Evolutionary conservation across 1,284 basidiomycete genomes (phyloP).

Genomic region (Microbotryum saponariae): DNA sequence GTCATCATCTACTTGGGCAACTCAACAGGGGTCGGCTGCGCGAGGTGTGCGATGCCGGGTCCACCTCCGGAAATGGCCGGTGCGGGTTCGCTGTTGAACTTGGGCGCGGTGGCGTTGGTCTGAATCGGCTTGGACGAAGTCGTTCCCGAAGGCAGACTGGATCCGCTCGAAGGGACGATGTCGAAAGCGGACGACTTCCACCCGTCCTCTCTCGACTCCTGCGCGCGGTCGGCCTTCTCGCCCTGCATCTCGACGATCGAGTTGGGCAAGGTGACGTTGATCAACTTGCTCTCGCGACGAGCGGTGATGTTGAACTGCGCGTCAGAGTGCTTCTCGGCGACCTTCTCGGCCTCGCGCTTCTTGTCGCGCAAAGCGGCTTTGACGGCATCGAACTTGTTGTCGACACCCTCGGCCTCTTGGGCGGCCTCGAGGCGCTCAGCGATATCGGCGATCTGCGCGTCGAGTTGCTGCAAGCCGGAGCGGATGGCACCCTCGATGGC

Average conservation of each 20-base stretch:
- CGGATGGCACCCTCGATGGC: conserved; percentile 69
- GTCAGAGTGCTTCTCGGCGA: conserved; percentile 38
- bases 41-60: too few species aligned
- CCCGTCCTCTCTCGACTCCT: conserved; percentile 3
- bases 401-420: conserved; percentile 50
- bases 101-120: too few species aligned
- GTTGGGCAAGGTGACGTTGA: conserved; percentile 47
- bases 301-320: conserved; percentile 27
- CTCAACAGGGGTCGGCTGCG: too few species aligned
- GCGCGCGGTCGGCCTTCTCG: conserved; percentile 8
- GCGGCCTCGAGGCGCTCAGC: conserved; percentile 66
- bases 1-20: too few species aligned
- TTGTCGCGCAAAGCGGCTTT: conserved; percentile 55
- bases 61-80: too few species aligned
- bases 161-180: conserved; percentile 13
- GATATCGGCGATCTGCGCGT: conserved; percentile 75
- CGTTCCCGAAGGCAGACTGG: too few species aligned
- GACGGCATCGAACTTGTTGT: conserved; percentile 41
- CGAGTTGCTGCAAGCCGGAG: conserved; percentile 74
- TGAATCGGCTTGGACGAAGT: too few species aligned
- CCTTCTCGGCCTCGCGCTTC: conserved; percentile 42
- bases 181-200: conserved; percentile 23
- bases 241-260: conserved; percentile 15
- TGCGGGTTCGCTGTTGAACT: too few species aligned
- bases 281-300: conserved; percentile 53